These are phyloP conservation scores for Encephalitozoon romaleae DNA, from an alignment of 371 early-diverging fungal species.

Conservation along the genomic window DNA sequence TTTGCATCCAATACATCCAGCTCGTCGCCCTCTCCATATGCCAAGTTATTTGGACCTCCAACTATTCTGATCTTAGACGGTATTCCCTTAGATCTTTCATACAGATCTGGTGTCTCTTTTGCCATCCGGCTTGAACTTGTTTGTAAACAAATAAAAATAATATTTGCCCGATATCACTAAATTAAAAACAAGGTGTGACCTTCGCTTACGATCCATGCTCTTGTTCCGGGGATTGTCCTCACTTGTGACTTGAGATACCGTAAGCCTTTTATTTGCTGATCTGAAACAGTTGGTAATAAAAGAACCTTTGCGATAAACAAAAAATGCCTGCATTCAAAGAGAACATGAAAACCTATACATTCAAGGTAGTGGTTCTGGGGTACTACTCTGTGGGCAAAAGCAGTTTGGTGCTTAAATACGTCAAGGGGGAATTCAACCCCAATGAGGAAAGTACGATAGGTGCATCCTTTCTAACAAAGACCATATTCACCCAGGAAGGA, in stretches of 20 bases:
- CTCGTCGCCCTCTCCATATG: conserved; percentile 33
- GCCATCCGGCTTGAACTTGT: conserved; percentile 20
- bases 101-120: conserved; percentile 28
- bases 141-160: conserved; percentile 32
- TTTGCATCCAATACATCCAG: conserved; percentile 63
- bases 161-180: not conserved
- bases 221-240: not conserved
- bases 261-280: not conserved
- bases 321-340: not conserved
- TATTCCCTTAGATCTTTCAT: conserved; percentile 42
- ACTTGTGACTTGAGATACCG: not conserved
- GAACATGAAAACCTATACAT: conserved; percentile 47
- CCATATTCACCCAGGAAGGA: not conserved
- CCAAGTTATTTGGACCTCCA: conserved; percentile 56
- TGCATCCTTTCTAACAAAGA: conserved; percentile 96
- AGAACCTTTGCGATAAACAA: conserved; percentile 5
- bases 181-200: not conserved
- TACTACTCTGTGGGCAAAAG: conserved; percentile 61
- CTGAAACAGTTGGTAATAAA: conserved; percentile 21
- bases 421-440: conserved; percentile 85
- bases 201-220: not conserved
- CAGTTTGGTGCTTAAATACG: conserved; percentile 67
- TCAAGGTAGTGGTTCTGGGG: conserved; percentile 61
- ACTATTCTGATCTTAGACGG: conserved; percentile 50
- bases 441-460: conserved; percentile 99